Base-by-base conservation (phyloP, 2,329 filamentous ascomycete genomes). In the Sarocladium kiliense region DNA sequence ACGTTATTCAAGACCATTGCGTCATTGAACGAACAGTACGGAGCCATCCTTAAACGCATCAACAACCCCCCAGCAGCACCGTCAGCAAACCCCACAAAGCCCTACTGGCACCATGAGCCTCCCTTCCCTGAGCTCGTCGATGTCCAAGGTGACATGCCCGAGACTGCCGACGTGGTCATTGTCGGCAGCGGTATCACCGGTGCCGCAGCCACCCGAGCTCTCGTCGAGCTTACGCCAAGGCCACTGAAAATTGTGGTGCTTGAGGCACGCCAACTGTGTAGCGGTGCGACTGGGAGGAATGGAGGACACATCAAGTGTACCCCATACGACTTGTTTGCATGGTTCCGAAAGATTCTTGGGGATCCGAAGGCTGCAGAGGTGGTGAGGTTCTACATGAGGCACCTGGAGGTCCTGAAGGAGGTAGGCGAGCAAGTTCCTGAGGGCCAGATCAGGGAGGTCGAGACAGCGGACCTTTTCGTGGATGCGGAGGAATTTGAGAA, bases 401-500 rank as follows among this genome's bases (percentile, higher is more conserved):
- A 79, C 56, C 59, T 79, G 3, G 61, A 67, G 6, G 59, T 67
- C 18, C 54, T 81, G 49, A 56, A 66, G 16, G 68, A 67, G n/a
- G 61, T 79, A 0, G 76, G 74, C 2, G 57, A 60, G 14, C 58
- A 59, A 14, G 67, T 75, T 51, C 63, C 62, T 3, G 59, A 64
- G 2, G 71, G 72, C 1, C 74, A 78, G 60, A 74, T 71, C 25
- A 65, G 75, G 21, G 66, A 71, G 39, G 75, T 79, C 2, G 69
- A 76, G 60, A 76, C 76, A 2, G 70, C 75, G 19, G 78, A 81
- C 61, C 59, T 79, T 12, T 77, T 67, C 45, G 62, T 77, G 10
- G 70, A 74, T 1, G 58, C 66, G 11, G 63, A 65, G 14, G 69
- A 68, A 3, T 71, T 74, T 57, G 63, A 65, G 2, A 61, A 62